Evolutionary conservation across 2,329 filamentous ascomycete species (phyloP).

Genomic region (Xylaria hypoxylon): DNA sequence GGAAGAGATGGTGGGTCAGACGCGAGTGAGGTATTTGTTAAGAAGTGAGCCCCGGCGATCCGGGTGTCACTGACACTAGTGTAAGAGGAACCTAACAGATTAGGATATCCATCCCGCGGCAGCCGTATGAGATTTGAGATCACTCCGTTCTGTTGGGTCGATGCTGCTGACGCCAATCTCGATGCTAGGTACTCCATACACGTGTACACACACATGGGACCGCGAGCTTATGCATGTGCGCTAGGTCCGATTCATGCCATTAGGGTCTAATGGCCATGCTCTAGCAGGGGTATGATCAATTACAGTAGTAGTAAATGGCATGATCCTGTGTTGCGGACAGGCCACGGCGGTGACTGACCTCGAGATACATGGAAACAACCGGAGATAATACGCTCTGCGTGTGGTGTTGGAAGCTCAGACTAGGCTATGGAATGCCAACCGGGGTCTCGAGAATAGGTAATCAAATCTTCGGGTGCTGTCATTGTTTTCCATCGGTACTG

Average conservation of each 20-base stretch:
- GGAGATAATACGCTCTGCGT: constrained; percentile 7
- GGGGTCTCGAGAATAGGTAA: constrained; percentile 12
- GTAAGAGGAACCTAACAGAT: constrained; percentile 32
- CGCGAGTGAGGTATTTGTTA: constrained; percentile 36
- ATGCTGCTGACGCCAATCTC: constrained; percentile 46
- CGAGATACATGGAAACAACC: constrained; percentile 17
- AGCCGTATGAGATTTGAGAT: constrained; percentile 44
- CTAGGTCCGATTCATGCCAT: constrained; percentile 30
- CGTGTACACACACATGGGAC: constrained; percentile 32
- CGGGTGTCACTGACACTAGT: constrained; percentile 36
- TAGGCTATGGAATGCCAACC: background rate
- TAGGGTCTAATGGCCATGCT: constrained; percentile 34
- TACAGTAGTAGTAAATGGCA: constrained; percentile 25
- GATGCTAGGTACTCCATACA: constrained; percentile 34
- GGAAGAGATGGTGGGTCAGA: constrained; percentile 29
- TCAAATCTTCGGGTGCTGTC: constrained; percentile 18
- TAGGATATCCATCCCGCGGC: constrained; percentile 37
- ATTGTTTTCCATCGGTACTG: constrained; percentile 23
- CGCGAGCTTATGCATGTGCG: constrained; percentile 33
- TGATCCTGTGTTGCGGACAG: constrained; percentile 25
- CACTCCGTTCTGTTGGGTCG: constrained; percentile 48
- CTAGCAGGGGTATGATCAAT: constrained; percentile 26
- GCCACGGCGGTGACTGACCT: constrained; percentile 20
- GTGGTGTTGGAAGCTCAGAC: constrained; percentile 10
- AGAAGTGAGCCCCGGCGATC: constrained; percentile 30